phyloP scores from a whole-genome alignment of 257 asterid genomes.

The Solanum ahanhuiri region DNA sequence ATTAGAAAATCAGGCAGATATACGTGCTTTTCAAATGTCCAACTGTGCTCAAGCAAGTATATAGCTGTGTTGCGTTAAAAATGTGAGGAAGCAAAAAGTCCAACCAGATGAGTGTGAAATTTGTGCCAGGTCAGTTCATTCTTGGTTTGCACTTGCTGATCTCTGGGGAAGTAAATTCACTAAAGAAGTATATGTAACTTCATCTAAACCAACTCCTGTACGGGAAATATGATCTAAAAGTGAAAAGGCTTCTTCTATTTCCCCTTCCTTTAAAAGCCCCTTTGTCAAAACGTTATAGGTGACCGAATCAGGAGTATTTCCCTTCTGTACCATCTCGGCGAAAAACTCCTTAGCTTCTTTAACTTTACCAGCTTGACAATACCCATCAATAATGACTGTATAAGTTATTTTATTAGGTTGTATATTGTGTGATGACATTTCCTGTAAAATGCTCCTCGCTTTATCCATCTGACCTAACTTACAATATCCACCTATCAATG shows the following conservation, averaged over 20 bases:
- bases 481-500: constrained; percentile 66
- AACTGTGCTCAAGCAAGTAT: neutral
- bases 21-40: neutral
- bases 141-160: constrained; percentile 18
- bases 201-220: constrained; percentile 49
- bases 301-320: constrained; percentile 60
- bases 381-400: constrained; percentile 57
- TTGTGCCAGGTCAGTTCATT: constrained; percentile 17
- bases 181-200: constrained; percentile 53
- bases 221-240: constrained; percentile 50
- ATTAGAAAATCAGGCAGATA: neutral
- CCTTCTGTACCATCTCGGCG: constrained; percentile 54
- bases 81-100: neutral
- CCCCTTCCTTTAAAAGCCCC: constrained; percentile 50
- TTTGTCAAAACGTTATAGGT: constrained; percentile 53
- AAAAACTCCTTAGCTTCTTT: constrained; percentile 47
- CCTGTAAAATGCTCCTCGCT: constrained; percentile 42
- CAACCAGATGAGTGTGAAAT: neutral
- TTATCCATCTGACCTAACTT: constrained; percentile 67
- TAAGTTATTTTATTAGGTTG: constrained; percentile 73
- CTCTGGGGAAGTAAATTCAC: constrained; percentile 40
- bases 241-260: constrained; percentile 38
- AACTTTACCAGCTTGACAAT: constrained; percentile 48
- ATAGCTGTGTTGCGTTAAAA: neutral
- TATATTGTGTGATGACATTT: constrained; percentile 47